phyloP scores from a whole-genome alignment of 2,329 filamentous ascomycete genomes.

The Corynespora cassiicola region DNA sequence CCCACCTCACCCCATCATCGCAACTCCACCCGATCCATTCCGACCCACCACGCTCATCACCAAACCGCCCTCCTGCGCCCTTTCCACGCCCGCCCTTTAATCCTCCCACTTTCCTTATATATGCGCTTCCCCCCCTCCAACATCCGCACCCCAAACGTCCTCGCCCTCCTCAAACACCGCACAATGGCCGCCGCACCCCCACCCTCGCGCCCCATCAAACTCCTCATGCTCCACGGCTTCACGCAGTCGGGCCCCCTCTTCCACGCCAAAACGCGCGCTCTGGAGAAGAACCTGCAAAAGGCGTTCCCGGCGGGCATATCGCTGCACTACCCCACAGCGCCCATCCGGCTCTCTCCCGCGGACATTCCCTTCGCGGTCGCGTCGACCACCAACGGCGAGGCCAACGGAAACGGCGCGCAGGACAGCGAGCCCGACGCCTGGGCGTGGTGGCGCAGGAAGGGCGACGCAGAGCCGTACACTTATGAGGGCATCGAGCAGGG shows the following conservation, averaged over 20 bases:
- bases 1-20: no score
- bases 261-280: constrained; percentile 84
- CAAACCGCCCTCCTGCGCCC: constrained; percentile 1
- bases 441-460: constrained; percentile 82
- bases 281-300: constrained; percentile 82
- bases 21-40: no score
- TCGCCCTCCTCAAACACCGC: constrained; percentile 23
- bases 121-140: constrained; percentile 13
- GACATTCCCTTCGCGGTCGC: constrained; percentile 61
- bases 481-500: constrained; percentile 77
- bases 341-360: constrained; percentile 48
- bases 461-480: constrained; percentile 57
- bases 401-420: constrained; percentile 42
- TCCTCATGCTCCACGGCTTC: constrained; percentile 70
- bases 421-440: constrained; percentile 70
- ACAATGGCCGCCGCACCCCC: constrained; percentile 39
- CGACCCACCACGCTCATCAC: background rate
- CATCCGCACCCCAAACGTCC: constrained; percentile 21
- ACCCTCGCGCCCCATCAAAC: constrained; percentile 47
- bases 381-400: constrained; percentile 19
- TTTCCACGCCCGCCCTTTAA: background rate
- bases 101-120: background rate
- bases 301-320: constrained; percentile 65
- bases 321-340: constrained; percentile 56
- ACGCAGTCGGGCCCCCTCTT: constrained; percentile 89